Conservation (phyloP, 371 early-diverging fungal genomes). For the Cokeromyces recurvatus region DNA sequence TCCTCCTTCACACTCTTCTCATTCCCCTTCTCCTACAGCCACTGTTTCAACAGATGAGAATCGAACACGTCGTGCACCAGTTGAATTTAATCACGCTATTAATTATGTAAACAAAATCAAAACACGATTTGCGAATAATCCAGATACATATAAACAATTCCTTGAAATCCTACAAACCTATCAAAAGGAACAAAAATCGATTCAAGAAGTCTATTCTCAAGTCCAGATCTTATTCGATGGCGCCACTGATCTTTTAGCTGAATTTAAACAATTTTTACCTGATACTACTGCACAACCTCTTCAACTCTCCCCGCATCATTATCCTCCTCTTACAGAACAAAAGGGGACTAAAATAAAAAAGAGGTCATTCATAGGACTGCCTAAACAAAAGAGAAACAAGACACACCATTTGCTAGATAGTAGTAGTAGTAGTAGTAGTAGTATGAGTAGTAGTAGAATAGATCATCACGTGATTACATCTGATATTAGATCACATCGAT, state of each 20-base stretch:
- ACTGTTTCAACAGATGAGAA: background rate
- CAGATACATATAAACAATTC: slow-evolving; percentile 92
- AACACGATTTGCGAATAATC: slow-evolving; percentile 83
- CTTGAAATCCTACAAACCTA: slow-evolving; percentile 93
- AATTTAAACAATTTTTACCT: slow-evolving; percentile 96
- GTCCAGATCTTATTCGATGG: slow-evolving; percentile 81
- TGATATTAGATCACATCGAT: slow-evolving; percentile 3
- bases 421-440: no score
- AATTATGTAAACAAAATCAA: slow-evolving; percentile 98
- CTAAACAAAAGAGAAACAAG: slow-evolving; percentile 8
- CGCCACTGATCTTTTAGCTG: slow-evolving; percentile 87
- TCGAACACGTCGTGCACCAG: slow-evolving; percentile 19
- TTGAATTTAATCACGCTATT: slow-evolving; percentile 97
- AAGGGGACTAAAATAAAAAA: background rate
- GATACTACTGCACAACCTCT: slow-evolving; percentile 38
- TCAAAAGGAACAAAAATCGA: slow-evolving; percentile 86
- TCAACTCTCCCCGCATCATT: background rate
- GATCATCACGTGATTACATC: slow-evolving; percentile 8
- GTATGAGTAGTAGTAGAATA: no score
- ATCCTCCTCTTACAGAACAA: background rate
- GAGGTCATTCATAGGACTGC: background rate
- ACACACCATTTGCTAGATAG: background rate
- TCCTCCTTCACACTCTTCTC: background rate
- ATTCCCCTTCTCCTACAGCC: background rate
- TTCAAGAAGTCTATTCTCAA: slow-evolving; percentile 90